phyloP scores from a whole-genome alignment of 2,329 filamentous ascomycete species.

The Pseudodiploospora longispora region DNA sequence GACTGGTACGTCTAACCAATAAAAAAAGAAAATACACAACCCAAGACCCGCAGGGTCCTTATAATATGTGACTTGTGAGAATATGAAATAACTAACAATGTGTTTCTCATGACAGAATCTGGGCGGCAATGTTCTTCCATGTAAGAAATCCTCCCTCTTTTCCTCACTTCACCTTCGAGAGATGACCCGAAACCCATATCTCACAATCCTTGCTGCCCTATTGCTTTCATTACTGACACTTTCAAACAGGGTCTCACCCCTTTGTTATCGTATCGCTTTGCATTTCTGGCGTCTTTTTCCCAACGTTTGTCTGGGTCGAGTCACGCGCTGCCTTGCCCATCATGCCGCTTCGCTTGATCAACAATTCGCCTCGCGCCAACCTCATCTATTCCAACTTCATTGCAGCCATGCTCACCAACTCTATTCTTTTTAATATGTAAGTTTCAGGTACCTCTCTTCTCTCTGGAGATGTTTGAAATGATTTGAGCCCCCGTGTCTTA shows the following conservation, averaged over 20 bases:
- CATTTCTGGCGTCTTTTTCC: constrained; percentile 39
- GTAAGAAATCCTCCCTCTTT: constrained; percentile 25
- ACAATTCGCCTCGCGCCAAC: constrained; percentile 43
- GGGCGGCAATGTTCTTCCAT: constrained; percentile 56
- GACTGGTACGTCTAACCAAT: constrained; percentile 35
- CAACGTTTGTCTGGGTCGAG: constrained; percentile 45
- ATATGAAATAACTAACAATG: not conserved
- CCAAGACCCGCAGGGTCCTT: not conserved
- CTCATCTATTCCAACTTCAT: constrained; percentile 50
- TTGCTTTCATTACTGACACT: not conserved
- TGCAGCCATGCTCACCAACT: constrained; percentile 43
- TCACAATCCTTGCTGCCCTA: not conserved
- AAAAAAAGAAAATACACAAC: not conserved
- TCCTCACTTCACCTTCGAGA: not conserved
- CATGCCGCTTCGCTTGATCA: constrained; percentile 50
- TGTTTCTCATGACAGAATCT: constrained; percentile 35
- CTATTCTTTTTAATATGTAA: constrained; percentile 52
- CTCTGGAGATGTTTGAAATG: too few relatives aligned
- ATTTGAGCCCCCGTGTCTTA: too few relatives aligned
- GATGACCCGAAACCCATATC: constrained; percentile 1
- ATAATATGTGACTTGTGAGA: not conserved
- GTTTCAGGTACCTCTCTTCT: constrained; percentile 10
- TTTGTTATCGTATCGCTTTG: constrained; percentile 44
- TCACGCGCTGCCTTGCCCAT: constrained; percentile 44
- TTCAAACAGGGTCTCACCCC: constrained; percentile 44